Base-by-base conservation (phyloP, 2,329 filamentous ascomycete species). In the Claviceps humidiphila region DNA sequence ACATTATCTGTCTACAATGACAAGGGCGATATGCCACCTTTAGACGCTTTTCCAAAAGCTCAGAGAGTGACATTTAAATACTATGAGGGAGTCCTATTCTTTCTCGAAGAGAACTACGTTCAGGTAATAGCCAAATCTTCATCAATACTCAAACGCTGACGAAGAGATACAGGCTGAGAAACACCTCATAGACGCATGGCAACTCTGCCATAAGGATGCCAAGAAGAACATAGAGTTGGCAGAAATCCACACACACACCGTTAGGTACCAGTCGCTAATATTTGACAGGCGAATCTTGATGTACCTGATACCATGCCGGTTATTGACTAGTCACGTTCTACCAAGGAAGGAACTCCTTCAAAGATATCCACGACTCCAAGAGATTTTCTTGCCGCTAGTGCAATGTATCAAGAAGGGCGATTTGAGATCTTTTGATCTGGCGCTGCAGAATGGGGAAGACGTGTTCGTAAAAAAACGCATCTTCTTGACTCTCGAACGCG, bases 21-120 rank as follows among this genome's bases (percentile, higher is more conserved):
- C 43, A 71, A 74, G 55, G 78, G 80, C 45, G 91, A 98, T 61
- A 85, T 98, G 72, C 93, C 93, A 0, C 73, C 79, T 0, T 74
- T 96, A 34, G 77, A 84, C 16, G 74, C 78, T 14, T 98, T 95
- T 61, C 91, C 93, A 1, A 88, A 85, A 63, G 85, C 90, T 3
- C 93, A 98, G 63, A 82, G 89, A 57, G 90, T 96, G 42, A 96
- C 91, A 0, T 98, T 95, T 72, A 91, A 89, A 64, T 98, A 96
- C 69, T 97, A 96, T 64, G 81, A 90, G 58, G 93, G 93, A 11
- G 87, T 98, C 5, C 79, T 98, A n/a, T 79, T 83, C 53, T 98
- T 98, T 64, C 69, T 98, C 5, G 90, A 97, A 56, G 94, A 98
- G 65, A 89, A 96, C 63, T 98, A 98, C 62, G 73, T 77, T 2